Base-by-base conservation (phyloP, 306 rosid genomes). In the Acmispon strigosus region DNA sequence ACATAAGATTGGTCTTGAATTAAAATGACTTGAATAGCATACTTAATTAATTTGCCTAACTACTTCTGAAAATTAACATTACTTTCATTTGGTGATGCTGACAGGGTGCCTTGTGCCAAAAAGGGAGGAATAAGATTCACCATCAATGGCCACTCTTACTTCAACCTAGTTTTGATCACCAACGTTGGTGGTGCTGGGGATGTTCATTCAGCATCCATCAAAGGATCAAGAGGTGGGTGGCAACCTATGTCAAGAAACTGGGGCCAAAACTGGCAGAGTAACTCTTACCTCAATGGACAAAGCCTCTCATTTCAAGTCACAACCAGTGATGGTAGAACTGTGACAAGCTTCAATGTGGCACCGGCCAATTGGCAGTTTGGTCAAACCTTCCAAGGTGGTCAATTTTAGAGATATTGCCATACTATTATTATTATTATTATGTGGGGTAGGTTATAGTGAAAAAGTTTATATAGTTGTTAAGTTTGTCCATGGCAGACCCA, bases 191-290 rank as follows among this genome's bases (percentile, higher is more conserved):
- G 98, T 9, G 96, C 92, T 59, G 98, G 98, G 4, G 98, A 92
- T 75, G 76, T 90, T 9, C 92, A 82, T 63, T 49, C 96, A 6
- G 89, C 86, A 17, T 92, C 96, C 12, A 88, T 92, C 75, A 92
- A 92, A 73, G 96, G 98, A 18, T 92, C 96, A 1, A 86, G 61
- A 76, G 60, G 89, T 34, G 88, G 87, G 2, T 92, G 98, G 96
- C 96, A 88, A 74, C 4, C 90, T 7, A 88, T 90, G 98, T 92
- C 98, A 44, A 88, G 96, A 10, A 92, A 90, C 29, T 88, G 96
- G 98, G 96, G 96, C 1, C 96, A 90, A 76, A 92, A 90, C 57
- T 92, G 98, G 98, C 98, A 92, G 19, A 90, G 96, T 82, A 92
- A 88, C 79, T 85, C 89, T 0, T 86, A 85, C 64, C 88, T 90